phyloP scores from a whole-genome alignment of 345 rosid species.

The Arabidopsis arenosa region DNA sequence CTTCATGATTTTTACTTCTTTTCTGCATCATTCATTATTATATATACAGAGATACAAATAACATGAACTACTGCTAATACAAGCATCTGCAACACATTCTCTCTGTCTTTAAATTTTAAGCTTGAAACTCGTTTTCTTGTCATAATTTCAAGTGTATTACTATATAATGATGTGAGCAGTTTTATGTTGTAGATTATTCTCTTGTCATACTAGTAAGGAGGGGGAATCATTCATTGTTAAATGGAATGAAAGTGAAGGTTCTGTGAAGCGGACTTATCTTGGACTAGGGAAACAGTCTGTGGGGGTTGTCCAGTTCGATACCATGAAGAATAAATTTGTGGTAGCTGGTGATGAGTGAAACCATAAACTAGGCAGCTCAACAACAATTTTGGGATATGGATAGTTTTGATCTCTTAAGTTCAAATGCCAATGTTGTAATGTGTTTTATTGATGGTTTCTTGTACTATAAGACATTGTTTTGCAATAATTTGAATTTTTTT shows the following conservation, averaged over 20 bases:
- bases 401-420: constrained; percentile 58
- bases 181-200: constrained; percentile 55
- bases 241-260: constrained; percentile 80
- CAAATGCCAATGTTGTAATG: background rate
- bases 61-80: background rate
- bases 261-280: constrained; percentile 64
- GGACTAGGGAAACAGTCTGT: constrained; percentile 68
- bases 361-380: constrained; percentile 20
- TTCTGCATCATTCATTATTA: background rate
- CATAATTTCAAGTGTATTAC: background rate
- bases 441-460: too few relatives aligned
- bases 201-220: constrained; percentile 75
- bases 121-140: constrained; percentile 24
- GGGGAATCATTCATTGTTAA: constrained; percentile 70
- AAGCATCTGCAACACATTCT: constrained; percentile 20
- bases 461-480: too few relatives aligned
- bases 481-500: too few relatives aligned
- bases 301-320: constrained; percentile 77
- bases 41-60: background rate
- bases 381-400: constrained; percentile 77
- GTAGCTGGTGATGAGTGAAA: constrained; percentile 76
- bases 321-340: constrained; percentile 64
- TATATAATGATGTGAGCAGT: background rate
- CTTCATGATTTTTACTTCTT: background rate
- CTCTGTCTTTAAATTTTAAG: constrained; percentile 7